phyloP scores from a whole-genome alignment of 2,329 filamentous ascomycete species.

The Sporothrix sp. region DNA sequence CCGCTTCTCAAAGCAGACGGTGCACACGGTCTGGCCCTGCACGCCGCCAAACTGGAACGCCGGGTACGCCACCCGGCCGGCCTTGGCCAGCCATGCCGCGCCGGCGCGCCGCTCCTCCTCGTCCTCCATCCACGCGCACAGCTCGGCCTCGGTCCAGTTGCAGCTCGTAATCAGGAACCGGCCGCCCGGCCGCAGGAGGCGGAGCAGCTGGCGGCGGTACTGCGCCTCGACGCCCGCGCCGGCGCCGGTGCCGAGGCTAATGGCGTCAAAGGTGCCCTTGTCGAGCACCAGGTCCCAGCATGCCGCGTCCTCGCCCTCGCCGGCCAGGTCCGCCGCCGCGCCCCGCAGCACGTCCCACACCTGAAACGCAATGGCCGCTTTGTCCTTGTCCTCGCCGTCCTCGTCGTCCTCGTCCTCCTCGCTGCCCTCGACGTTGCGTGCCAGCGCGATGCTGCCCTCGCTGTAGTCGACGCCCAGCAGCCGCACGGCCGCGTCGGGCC shows the following conservation, averaged over 20 bases:
- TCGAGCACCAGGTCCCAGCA: constrained; percentile 92
- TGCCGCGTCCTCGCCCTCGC: background rate
- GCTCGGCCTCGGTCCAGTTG: constrained; percentile 92
- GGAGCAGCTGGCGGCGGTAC: constrained; percentile 60
- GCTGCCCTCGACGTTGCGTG: constrained; percentile 47
- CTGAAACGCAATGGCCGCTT: constrained; percentile 30
- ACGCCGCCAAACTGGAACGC: constrained; percentile 83
- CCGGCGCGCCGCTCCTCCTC: constrained; percentile 12
- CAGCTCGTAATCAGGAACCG: constrained; percentile 85
- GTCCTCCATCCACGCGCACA: constrained; percentile 66
- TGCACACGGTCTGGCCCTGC: constrained; percentile 82
- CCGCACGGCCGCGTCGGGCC: constrained; percentile 52
- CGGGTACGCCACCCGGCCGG: constrained; percentile 66
- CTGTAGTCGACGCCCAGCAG: constrained; percentile 90
- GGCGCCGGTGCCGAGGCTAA: constrained; percentile 58
- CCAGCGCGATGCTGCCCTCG: constrained; percentile 61
- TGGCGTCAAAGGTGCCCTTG: constrained; percentile 96
- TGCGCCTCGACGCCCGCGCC: constrained; percentile 52
- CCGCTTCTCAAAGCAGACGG: constrained; percentile 61
- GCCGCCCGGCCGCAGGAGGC: constrained; percentile 59
- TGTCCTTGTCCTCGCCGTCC: background rate
- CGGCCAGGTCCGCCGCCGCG: background rate
- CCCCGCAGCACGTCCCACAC: constrained; percentile 56
- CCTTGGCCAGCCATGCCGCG: constrained; percentile 43
- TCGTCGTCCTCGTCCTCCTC: constrained; percentile 19